Evolutionary conservation across 371 early-diverging fungal genomes (phyloP).

Genomic region (Amoeboaphelidium protococcarum): DNA sequence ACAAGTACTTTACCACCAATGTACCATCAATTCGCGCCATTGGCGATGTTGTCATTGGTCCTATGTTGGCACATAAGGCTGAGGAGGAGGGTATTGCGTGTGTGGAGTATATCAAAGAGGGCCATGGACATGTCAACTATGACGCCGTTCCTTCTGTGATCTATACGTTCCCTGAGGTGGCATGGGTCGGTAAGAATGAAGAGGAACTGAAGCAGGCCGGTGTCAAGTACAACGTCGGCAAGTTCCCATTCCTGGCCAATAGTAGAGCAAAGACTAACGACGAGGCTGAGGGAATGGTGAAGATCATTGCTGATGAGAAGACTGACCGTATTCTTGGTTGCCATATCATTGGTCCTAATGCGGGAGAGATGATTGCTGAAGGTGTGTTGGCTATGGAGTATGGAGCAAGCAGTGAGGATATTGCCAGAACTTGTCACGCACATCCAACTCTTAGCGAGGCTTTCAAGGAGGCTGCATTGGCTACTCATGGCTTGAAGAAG

Average conservation of each 20-base stretch:
- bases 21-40: conserved; percentile 72
- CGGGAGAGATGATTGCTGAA: conserved; percentile 97
- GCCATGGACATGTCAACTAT: conserved; percentile 94
- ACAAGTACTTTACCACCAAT: conserved; percentile 66
- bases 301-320: conserved; percentile 80
- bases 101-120: conserved; percentile 68
- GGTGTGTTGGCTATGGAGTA: conserved; percentile 91
- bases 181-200: conserved; percentile 94
- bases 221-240: conserved; percentile 55
- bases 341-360: conserved; percentile 91
- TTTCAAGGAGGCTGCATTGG: background rate
- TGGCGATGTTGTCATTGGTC: conserved; percentile 86
- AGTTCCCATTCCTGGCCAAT: conserved; percentile 89
- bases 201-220: conserved; percentile 64
- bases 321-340: conserved; percentile 85
- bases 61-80: conserved; percentile 98
- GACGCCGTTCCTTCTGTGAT: conserved; percentile 89
- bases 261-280: conserved; percentile 87
- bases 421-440: conserved; percentile 91
- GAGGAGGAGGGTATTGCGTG: conserved; percentile 96
- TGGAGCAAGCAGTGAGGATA: conserved; percentile 81
- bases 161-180: conserved; percentile 95
- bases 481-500: background rate
- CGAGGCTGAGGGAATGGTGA: conserved; percentile 78
- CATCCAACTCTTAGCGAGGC: conserved; percentile 30